Evolutionary conservation across 139 green algal species (phyloP).

Genomic region (Micractinium sp.): DNA sequence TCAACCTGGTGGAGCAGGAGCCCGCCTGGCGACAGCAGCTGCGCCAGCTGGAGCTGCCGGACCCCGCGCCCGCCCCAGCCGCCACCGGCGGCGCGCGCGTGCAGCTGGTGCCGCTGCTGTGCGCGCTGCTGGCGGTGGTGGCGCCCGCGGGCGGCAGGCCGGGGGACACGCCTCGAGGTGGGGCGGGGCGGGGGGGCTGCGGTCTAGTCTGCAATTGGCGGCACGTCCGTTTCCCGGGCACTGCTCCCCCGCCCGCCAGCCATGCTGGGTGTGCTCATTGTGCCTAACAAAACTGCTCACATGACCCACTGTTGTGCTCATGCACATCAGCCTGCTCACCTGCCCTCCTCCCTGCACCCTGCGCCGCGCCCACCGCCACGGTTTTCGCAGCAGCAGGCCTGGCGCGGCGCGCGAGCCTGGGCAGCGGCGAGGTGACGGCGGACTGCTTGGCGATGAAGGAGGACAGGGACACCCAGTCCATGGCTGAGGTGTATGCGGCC

Average conservation of each 20-base stretch:
- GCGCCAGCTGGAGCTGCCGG: slow-evolving; percentile 2
- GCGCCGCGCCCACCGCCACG: neutral
- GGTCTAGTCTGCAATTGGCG: no score
- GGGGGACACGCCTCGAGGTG: neutral
- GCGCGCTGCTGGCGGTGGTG: slow-evolving; percentile 41
- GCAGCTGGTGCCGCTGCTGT: slow-evolving; percentile 59
- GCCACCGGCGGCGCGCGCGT: neutral
- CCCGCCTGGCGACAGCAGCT: slow-evolving; percentile 10
- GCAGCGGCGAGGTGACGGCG: slow-evolving; percentile 12
- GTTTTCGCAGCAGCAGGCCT: neutral
- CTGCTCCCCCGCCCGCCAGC: neutral
- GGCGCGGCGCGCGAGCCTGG: slow-evolving; percentile 16
- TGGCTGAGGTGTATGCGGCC: slow-evolving; percentile 73
- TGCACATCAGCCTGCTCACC: neutral
- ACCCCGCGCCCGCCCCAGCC: neutral
- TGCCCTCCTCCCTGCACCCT: no score
- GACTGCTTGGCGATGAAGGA: slow-evolving; percentile 5
- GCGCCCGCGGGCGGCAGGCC: neutral
- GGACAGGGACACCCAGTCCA: slow-evolving; percentile 32
- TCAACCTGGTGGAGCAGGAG: slow-evolving; percentile 70
- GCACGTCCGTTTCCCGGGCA: no score
- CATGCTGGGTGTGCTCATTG: no score
- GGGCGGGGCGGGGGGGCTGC: neutral
- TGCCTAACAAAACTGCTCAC: no score
- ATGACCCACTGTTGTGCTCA: neutral